Percentiles rank a stretch among this genome's conserved stretches.
phyloP scores from a whole-genome alignment of 1,139 yeast species.

The Geotrichum aggregatum region DNA sequence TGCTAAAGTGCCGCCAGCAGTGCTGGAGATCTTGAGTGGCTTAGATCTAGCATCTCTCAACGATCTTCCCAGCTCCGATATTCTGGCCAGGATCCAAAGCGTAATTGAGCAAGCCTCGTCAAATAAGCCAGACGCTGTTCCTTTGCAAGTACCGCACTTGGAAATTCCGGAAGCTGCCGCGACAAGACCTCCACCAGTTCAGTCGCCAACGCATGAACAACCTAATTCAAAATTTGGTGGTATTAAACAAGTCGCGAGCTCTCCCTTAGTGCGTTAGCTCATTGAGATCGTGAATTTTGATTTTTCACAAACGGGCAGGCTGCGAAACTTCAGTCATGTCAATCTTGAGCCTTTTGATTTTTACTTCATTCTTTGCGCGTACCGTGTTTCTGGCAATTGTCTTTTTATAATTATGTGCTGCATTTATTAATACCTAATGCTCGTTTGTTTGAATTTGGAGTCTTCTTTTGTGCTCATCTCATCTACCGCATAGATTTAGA shows the following conservation, averaged over 20 bases:
- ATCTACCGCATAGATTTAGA: too few relatives aligned
- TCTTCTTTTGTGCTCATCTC: too few relatives aligned
- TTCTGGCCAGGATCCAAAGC: slow-evolving; percentile 1
- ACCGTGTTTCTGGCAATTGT: too few relatives aligned
- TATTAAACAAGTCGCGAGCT: not conserved
- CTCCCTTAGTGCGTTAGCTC: not conserved
- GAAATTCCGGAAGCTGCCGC: slow-evolving; percentile 9
- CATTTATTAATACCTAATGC: too few relatives aligned
- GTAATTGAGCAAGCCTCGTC: not conserved
- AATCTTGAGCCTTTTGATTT: not conserved
- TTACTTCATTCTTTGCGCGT: not conserved
- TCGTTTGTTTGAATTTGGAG: too few relatives aligned
- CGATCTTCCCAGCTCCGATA: not conserved
- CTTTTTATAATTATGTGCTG: too few relatives aligned
- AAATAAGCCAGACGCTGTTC: not conserved
- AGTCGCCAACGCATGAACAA: not conserved
- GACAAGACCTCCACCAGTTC: not conserved
- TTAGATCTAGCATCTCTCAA: not conserved
- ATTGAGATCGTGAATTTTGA: not conserved
- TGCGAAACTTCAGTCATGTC: not conserved
- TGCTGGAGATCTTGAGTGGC: slow-evolving; percentile 33
- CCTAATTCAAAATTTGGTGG: not conserved
- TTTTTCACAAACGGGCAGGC: not conserved
- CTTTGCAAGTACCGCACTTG: slow-evolving; percentile 2
- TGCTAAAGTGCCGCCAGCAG: slow-evolving; percentile 62